Evolutionary conservation across 139 green algal genomes (phyloP), one percentile per base, ranked within the genome.

Genomic region (Chlorella sp.): DNA sequence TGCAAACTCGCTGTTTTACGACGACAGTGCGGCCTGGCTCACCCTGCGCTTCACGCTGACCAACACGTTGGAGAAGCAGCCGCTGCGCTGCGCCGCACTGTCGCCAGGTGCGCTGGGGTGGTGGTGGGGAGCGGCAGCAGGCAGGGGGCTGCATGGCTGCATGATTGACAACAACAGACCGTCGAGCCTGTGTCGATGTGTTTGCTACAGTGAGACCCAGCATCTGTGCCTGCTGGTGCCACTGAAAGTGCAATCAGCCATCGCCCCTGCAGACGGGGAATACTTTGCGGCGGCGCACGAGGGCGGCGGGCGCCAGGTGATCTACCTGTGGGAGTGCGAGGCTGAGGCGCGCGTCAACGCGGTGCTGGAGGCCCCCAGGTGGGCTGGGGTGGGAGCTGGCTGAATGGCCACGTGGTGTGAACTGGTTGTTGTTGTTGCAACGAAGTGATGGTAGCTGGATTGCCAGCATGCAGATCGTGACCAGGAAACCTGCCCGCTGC

Each of bases 351-450:
- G 76, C 25, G 17, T 56, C 34, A 57, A 72, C 4, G 36, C 36
- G 23, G 60, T 82, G 26, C 76, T 82, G 76, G 76, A 82, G 60
- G 75, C 15, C 7, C 76, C n/a, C n/a, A 65, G 47, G 73, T 80
- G 73, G n/a, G 73, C 26, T 9, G 9, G 44, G 44, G 44, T 51
- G 6, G 44, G 44, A 9, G 44, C 44, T 6, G 44, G 44, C 9
- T 51, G 44, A n/a, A n/a, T n/a, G n/a, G n/a, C n/a, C n/a, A n/a
- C n/a, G n/a, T 51, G 9, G 44, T 51, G 44, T 51, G 44, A 9
- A 51, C 6, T 51, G 44, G 44, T 51, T n/a, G n/a, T n/a, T n/a
- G n/a, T n/a, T n/a, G n/a, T n/a, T n/a, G n/a, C n/a, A n/a, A n/a
- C n/a, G n/a, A n/a, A n/a, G n/a, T n/a, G n/a, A n/a, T n/a, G n/a